These are phyloP conservation scores for Entonaema liquescens DNA, from an alignment of 495 filamentous ascomycete genomes.

Conservation along the genomic window DNA sequence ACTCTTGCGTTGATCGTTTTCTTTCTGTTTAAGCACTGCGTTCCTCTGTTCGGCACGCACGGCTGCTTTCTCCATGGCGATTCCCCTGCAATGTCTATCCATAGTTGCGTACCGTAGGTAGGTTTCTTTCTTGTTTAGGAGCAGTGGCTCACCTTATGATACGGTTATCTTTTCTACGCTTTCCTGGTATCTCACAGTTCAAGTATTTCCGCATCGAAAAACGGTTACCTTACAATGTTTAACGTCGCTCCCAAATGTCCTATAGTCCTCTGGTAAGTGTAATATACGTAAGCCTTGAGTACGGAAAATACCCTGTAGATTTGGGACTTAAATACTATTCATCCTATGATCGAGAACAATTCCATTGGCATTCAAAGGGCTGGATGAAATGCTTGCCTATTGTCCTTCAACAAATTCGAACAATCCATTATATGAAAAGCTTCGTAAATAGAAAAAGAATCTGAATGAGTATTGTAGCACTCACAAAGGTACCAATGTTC, in stretches of 20 bases:
- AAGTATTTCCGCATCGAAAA: neutral
- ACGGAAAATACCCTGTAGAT: neutral
- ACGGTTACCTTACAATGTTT: neutral
- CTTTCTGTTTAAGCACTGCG: neutral
- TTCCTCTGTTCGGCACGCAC: slow-evolving; percentile 12
- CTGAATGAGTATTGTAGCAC: neutral
- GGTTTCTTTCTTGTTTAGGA: too few relatives aligned
- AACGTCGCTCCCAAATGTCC: neutral
- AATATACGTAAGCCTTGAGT: neutral
- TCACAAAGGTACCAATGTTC: neutral
- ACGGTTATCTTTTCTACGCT: too few relatives aligned
- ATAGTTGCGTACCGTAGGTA: neutral
- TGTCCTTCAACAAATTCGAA: neutral
- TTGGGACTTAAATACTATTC: neutral
- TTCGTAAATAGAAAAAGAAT: neutral
- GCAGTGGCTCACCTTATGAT: too few relatives aligned
- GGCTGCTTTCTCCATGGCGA: slow-evolving; percentile 20
- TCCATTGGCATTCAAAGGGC: neutral
- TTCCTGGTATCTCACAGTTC: too few relatives aligned
- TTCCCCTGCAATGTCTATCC: neutral
- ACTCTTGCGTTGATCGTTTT: neutral
- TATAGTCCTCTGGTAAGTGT: neutral
- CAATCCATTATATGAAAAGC: neutral
- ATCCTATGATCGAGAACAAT: neutral
- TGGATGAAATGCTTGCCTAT: neutral